Conservation (phyloP, 306 rosid genomes). For the Hylodesmum podocarpum region DNA sequence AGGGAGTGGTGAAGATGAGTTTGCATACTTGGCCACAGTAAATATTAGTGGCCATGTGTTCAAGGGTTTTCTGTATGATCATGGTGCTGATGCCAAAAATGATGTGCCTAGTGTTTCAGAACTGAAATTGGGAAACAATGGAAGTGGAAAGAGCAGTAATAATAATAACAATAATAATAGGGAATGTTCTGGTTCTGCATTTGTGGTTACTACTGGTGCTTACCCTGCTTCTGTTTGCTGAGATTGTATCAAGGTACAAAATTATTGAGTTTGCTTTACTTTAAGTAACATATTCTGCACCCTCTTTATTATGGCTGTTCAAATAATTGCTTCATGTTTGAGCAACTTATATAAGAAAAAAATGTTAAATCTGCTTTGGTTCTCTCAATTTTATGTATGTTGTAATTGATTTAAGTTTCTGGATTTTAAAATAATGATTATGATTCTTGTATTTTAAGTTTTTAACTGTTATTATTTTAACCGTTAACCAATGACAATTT, state of each 20-base stretch:
- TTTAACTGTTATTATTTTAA: no score
- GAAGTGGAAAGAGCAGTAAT: conserved; percentile 56
- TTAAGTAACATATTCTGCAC: neutral
- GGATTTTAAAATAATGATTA: neutral
- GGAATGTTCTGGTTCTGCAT: conserved; percentile 53
- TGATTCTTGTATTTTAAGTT: neutral
- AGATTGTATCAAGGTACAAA: conserved; percentile 33
- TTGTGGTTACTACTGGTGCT: conserved; percentile 42
- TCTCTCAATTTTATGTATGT: neutral
- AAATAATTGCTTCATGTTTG: neutral
- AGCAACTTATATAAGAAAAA: neutral
- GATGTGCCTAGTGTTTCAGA: conserved; percentile 50
- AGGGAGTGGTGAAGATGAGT: conserved; percentile 65
- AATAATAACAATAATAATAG: conserved; percentile 24
- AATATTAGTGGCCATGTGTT: conserved; percentile 77
- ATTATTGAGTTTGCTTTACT: neutral
- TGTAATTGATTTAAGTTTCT: no score
- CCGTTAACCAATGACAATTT: no score
- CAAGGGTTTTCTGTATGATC: conserved; percentile 85
- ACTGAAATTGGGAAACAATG: conserved; percentile 52
- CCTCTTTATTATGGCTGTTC: neutral
- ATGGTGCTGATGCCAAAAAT: conserved; percentile 55
- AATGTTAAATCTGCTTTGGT: neutral
- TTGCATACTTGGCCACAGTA: conserved; percentile 72
- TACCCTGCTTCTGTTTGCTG: conserved; percentile 56